Percentiles rank a stretch among this genome's conserved stretches.
Evolutionary conservation across 2,329 filamentous ascomycete genomes (phyloP).

Genomic region (Eurotiales sp.): DNA sequence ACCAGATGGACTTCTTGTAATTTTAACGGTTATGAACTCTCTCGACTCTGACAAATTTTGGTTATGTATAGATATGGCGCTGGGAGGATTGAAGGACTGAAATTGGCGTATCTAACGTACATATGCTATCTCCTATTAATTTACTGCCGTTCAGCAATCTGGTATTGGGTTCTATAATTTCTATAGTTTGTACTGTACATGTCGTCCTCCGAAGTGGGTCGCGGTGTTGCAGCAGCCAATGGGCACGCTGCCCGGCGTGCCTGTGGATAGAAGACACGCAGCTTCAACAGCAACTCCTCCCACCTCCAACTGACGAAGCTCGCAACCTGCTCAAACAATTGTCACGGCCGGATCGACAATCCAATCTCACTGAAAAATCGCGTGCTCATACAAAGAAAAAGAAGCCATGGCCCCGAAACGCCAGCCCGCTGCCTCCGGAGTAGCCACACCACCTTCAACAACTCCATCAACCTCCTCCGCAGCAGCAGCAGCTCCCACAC

Average conservation of each 20-base stretch:
- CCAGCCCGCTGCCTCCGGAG: slow-evolving; percentile 24
- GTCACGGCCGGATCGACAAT: no score
- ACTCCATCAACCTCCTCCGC: slow-evolving; percentile 17
- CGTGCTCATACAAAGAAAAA: not conserved
- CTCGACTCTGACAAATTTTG: no score
- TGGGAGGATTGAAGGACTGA: no score
- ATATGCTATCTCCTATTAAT: no score
- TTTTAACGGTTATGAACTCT: no score
- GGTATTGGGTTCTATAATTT: no score
- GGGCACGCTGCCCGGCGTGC: not conserved
- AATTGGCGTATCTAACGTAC: no score
- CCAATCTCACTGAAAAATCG: no score
- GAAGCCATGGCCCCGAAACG: slow-evolving; percentile 27
- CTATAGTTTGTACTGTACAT: no score
- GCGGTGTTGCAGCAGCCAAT: not conserved
- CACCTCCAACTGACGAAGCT: not conserved
- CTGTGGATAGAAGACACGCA: slow-evolving; percentile 15
- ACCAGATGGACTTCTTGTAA: slow-evolving; percentile 11
- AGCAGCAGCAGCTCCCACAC: slow-evolving; percentile 19
- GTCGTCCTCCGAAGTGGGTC: not conserved
- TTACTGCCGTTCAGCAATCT: no score
- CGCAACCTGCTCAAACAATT: not conserved
- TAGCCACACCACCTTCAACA: slow-evolving; percentile 11
- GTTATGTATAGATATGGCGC: no score
- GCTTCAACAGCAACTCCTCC: slow-evolving; percentile 6